These are phyloP conservation scores for Ceratobasidium sp. DNA, from an alignment of 1,284 basidiomycete species.

Conservation along the genomic window DNA sequence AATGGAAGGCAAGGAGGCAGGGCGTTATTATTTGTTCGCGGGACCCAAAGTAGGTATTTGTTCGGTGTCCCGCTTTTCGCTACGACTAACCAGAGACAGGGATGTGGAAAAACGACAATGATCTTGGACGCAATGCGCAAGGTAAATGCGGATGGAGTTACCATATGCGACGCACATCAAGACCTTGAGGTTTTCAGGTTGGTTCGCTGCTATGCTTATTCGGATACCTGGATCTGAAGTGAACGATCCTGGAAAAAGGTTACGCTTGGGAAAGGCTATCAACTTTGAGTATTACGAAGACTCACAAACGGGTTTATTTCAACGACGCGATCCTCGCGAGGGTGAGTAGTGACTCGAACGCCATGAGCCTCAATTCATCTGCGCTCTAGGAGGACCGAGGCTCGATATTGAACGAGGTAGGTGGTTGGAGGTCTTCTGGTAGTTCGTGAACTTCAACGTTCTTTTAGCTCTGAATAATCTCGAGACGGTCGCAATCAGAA, in stretches of 20 bases:
- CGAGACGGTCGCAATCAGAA: conserved; percentile 78
- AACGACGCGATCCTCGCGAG: conserved; percentile 82
- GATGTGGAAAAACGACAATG: conserved; percentile 80
- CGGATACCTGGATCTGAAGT: too few relatives aligned
- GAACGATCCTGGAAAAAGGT: too few relatives aligned
- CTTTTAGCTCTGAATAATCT: conserved; percentile 75
- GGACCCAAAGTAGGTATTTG: conserved; percentile 82
- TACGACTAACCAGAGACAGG: too few relatives aligned
- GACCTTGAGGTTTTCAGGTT: conserved; percentile 72
- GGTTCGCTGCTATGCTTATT: too few relatives aligned
- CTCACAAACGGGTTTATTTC: conserved; percentile 67
- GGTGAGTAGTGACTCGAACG: conserved; percentile 51
- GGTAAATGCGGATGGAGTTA: conserved; percentile 69
- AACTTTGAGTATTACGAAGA: conserved; percentile 85
- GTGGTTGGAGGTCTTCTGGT: conserved; percentile 66
- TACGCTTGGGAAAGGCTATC: conserved; percentile 79
- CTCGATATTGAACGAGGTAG: conserved; percentile 82
- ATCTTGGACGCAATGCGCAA: conserved; percentile 79
- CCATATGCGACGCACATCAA: conserved; percentile 64
- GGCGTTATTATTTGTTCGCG: conserved; percentile 79
- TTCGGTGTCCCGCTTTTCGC: too few relatives aligned
- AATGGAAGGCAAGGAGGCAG: conserved; percentile 71
- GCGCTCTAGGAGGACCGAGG: conserved; percentile 64
- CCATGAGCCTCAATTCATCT: not conserved
- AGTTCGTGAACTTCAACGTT: conserved; percentile 68